A percentile compares a stretch with the other conserved stretches of the same genome.
Conservation (phyloP, 2,329 filamentous ascomycete species). For the Fonsecaea monophora region DNA sequence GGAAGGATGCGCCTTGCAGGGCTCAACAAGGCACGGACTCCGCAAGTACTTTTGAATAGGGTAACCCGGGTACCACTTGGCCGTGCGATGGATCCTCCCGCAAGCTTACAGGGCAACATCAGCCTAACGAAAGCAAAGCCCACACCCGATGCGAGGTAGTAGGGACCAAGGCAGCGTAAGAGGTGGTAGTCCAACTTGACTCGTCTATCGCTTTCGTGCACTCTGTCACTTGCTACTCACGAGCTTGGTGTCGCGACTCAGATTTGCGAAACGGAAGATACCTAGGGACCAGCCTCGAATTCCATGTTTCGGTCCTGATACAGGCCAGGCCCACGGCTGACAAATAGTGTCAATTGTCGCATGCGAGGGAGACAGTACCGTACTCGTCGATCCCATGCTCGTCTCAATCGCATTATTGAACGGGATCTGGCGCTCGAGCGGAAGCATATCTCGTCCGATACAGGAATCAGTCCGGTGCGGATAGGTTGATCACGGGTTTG, state of each 20-base stretch:
- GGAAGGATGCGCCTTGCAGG: slow-evolving; percentile 3
- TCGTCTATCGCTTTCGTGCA: background rate
- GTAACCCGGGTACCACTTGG: background rate
- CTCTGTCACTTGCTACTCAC: background rate
- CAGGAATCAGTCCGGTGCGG: background rate
- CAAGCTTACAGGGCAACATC: slow-evolving; percentile 6
- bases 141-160: background rate
- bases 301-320: background rate
- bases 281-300: background rate
- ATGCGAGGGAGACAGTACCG: background rate
- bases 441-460: background rate
- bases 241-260: background rate
- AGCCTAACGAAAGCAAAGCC: background rate
- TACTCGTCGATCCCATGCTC: background rate
- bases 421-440: background rate
- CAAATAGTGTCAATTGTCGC: background rate
- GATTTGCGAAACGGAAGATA: background rate
- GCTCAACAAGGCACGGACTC: background rate
- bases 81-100: background rate
- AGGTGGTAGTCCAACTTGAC: background rate
- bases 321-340: background rate
- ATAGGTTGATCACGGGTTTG: background rate
- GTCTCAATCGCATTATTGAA: background rate
- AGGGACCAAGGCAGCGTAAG: background rate
- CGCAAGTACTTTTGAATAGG: slow-evolving; percentile 7